Base-by-base conservation (phyloP, 2,329 filamentous ascomycete genomes). In the Bipolaris oryzae region DNA sequence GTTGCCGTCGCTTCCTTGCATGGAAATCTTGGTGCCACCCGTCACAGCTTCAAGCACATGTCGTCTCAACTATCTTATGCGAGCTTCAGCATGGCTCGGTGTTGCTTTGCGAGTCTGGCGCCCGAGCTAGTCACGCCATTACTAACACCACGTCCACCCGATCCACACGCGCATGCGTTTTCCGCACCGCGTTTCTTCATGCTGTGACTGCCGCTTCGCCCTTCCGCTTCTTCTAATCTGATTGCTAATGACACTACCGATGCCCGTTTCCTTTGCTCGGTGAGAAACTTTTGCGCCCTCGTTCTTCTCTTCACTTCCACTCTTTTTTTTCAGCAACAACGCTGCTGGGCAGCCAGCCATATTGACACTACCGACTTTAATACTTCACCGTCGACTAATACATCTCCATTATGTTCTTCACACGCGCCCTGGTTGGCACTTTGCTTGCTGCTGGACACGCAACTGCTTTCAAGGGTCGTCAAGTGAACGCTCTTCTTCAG, bases 331-430 rank as follows among this genome's bases (percentile, higher is more conserved):
- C 58, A 55, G 55, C 61, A 48, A n/a, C 34, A 43, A 62, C 62
- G 74, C 74, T 76, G 74, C 74, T 74, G 74, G 65, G 62, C 74
- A 74, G 74, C 71, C 58, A 60, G 66, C 68, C 38, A 60, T 58
- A 50, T 60, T 68, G 58, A 35, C 57, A 52, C 61, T 63, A 63
- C 52, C 63, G 44, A 64, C 64, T 73, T 74, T 76, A 76, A 76
- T 75, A 70, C 52, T 50, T 51, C 65, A 55, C 55, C 56, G 38
- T 61, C 64, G 63, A 49, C 66, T 75, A 73, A 73, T 75, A 69
- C 58, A 56, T 44, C 46, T 53, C 53, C 55, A 64, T 55, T 23
- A 77, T 77, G 74, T 61, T 74, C 11, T 68, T 73, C 68, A 63
- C 67, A 50, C 63, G 49, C 34, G 64, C 62, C 63, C 60, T 72